Percentiles rank a stretch among this genome's conserved stretches.
Evolutionary conservation across 2,329 filamentous ascomycete genomes (phyloP).

Genomic region (Seiridium cupressi): DNA sequence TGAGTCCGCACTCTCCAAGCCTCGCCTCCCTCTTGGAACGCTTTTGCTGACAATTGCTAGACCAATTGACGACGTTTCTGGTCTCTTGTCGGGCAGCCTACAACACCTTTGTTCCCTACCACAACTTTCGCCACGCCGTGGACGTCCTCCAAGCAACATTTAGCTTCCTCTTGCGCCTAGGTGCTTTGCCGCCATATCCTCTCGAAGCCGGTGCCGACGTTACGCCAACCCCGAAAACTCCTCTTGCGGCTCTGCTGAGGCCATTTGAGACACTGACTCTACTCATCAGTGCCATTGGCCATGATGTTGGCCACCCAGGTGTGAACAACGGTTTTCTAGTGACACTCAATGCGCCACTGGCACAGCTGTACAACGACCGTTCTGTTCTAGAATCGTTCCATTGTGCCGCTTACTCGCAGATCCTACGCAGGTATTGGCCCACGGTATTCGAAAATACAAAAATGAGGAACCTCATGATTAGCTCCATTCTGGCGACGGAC

Average conservation of each 20-base stretch:
- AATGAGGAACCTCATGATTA: slow-evolving; percentile 91
- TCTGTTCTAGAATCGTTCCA: slow-evolving; percentile 97
- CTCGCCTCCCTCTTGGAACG: background rate
- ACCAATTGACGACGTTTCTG: slow-evolving; percentile 80
- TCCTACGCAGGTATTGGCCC: slow-evolving; percentile 90
- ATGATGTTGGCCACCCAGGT: slow-evolving; percentile 95
- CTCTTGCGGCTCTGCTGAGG: slow-evolving; percentile 72
- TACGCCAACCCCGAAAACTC: slow-evolving; percentile 46
- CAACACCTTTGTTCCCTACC: slow-evolving; percentile 93
- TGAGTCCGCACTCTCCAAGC: background rate
- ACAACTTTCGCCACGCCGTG: slow-evolving; percentile 97
- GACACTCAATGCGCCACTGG: slow-evolving; percentile 86
- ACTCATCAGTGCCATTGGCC: slow-evolving; percentile 92
- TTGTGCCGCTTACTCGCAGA: slow-evolving; percentile 94
- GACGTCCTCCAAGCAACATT: slow-evolving; percentile 95
- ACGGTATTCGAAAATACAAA: slow-evolving; percentile 72
- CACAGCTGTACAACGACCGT: slow-evolving; percentile 94
- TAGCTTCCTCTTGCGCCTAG: slow-evolving; percentile 80
- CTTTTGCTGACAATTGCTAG: slow-evolving; percentile 48
- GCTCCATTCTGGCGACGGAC: slow-evolving; percentile 94
- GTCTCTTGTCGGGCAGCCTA: slow-evolving; percentile 91
- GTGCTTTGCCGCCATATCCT: slow-evolving; percentile 69
- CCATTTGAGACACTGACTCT: slow-evolving; percentile 88
- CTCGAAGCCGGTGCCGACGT: slow-evolving; percentile 26
- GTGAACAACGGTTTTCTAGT: slow-evolving; percentile 98